A percentile compares a stretch with the other conserved stretches of the same genome.
phyloP scores from a whole-genome alignment of 306 rosid species.

The Quercus parvula region DNA sequence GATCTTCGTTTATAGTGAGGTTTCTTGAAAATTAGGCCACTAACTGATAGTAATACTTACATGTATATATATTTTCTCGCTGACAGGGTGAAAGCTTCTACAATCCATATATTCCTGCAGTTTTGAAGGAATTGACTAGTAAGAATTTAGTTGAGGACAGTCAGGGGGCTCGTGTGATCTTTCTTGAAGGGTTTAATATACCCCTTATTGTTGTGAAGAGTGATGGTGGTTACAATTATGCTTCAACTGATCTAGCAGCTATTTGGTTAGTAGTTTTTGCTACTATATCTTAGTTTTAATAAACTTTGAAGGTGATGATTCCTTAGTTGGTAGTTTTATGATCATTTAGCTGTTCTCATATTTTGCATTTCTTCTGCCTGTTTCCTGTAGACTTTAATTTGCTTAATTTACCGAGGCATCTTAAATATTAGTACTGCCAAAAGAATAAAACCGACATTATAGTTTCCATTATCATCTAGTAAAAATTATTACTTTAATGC shows the following conservation, averaged over 20 bases:
- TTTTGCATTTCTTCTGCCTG: not conserved
- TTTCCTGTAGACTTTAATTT: not conserved
- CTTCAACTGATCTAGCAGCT: conserved; percentile 87
- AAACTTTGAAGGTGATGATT: conserved; percentile 4
- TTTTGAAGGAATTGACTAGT: conserved; percentile 56
- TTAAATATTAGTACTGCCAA: not conserved
- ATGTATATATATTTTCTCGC: conserved; percentile 3
- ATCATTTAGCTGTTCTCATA: conserved; percentile 7
- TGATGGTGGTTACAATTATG: conserved; percentile 94
- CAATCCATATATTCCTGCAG: conserved; percentile 77
- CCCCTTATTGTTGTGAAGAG: conserved; percentile 97
- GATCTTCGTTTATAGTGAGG: not conserved
- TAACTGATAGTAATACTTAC: not conserved
- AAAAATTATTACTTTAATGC: not conserved
- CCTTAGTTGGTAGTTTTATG: conserved; percentile 11
- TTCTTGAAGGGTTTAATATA: conserved; percentile 61
- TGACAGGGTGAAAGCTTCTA: conserved; percentile 97
- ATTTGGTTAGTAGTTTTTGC: conserved; percentile 54
- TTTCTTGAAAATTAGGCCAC: not conserved
- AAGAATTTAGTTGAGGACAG: conserved; percentile 74
- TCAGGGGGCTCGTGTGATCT: conserved; percentile 87
- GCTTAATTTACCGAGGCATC: not conserved
- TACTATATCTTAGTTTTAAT: not conserved
- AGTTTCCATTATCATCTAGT: not conserved
- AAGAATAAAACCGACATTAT: not conserved